Percentiles rank a stretch among this genome's conserved stretches.
phyloP scores from a whole-genome alignment of 169 alveolate genomes.

The Eimeria sp. region DNA sequence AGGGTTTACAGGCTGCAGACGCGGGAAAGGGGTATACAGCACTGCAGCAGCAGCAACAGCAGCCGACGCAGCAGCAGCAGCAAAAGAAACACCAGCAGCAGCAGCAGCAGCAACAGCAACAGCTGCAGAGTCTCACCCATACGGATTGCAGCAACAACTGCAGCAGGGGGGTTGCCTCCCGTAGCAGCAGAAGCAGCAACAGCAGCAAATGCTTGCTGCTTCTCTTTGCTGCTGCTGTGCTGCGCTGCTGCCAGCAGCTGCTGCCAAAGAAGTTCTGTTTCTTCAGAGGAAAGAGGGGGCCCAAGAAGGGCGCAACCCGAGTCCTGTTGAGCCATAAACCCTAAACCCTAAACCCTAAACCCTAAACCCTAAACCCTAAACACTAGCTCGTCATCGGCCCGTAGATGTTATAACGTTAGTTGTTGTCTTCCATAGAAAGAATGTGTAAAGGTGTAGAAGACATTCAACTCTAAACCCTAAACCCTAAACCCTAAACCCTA shows the following conservation, averaged over 20 bases:
- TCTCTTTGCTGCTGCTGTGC: neutral
- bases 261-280: neutral
- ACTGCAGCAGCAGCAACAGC: neutral
- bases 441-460: too few species aligned
- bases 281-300: neutral
- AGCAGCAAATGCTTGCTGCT: too few species aligned
- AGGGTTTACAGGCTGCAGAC: neutral
- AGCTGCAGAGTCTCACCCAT: too few species aligned
- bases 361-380: too few species aligned
- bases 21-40: too few species aligned
- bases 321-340: neutral
- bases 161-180: too few species aligned
- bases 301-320: neutral
- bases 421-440: too few species aligned
- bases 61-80: neutral
- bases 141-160: too few species aligned
- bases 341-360: neutral
- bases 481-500: too few species aligned
- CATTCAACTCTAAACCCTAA: too few species aligned
- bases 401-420: too few species aligned
- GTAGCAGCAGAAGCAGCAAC: neutral
- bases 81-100: neutral
- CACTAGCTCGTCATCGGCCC: too few species aligned
- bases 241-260: slow-evolving; percentile 31
- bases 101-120: neutral